Evolutionary conservation across 169 alveolate genomes (phyloP), one percentile per base, ranked within the genome.

Genomic region (Cryptosporidium muris): DNA sequence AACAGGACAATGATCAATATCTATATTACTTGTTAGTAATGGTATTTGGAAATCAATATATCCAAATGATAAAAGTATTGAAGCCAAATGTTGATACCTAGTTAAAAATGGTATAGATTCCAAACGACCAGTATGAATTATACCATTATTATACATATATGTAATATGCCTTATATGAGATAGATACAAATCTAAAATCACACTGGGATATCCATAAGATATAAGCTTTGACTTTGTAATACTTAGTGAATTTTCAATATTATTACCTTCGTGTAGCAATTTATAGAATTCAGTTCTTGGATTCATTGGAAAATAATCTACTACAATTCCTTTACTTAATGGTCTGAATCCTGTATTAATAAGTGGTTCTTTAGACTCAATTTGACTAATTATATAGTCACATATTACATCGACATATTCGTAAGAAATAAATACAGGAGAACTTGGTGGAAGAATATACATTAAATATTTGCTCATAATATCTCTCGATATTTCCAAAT

Each of bases 281-380:
- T n/a, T 74, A 48, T 36, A 74, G 12, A 74, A 60, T 45, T 74
- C 40, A 9, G 11, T 48, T 58, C 85, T 54, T 42, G 85, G 85
- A 6, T 45, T 56, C 36, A 74, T 36, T 5, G 16, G 38, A 5
- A 42, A 34, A 11, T 60, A 40, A 16, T n/a, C n/a, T 11, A 43
- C 43, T 45, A 45, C 4, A 45, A n/a, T 64, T 5, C 66, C 36
- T 6, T 36, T 64, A 58, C 52, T 56, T 12, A 74, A 45, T 7
- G 68, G 9, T 9, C 1, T 43, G 0, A 40, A 56, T 6, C 63
- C 85, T 4, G 56, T 7, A 0, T n/a, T 11, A 12, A 47, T 37
- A 14, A 74, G 54, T 11, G 63, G 85, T 12, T 74, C 68, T 11
- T 58, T 45, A 12, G 85, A 74, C 34, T 74, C 85, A 6, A 74